These are phyloP conservation scores for Noccaea bulbosa DNA, from an alignment of 345 rosid species.

Conservation along the genomic window DNA sequence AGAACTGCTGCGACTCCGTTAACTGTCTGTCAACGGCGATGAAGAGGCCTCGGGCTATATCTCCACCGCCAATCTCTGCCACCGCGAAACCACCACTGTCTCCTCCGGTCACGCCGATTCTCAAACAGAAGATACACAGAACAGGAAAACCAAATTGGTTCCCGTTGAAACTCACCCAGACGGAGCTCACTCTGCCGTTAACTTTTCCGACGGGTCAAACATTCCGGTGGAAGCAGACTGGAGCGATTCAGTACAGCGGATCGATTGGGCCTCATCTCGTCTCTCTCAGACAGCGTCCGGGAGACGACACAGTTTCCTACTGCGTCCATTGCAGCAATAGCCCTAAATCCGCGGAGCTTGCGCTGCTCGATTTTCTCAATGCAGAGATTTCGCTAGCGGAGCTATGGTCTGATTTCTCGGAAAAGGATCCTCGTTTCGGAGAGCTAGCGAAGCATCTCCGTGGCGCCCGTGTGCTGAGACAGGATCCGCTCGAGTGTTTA, in stretches of 20 bases:
- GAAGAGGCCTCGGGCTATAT: slow-evolving; percentile 57
- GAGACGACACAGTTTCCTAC: slow-evolving; percentile 57
- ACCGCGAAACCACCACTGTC: slow-evolving; percentile 40
- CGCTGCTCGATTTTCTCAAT: slow-evolving; percentile 83
- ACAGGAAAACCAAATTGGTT: slow-evolving; percentile 51
- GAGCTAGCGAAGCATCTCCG: slow-evolving; percentile 61
- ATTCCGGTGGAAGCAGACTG: slow-evolving; percentile 93
- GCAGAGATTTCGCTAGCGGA: slow-evolving; percentile 54
- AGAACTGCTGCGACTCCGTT: slow-evolving; percentile 21
- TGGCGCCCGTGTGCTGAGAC: slow-evolving; percentile 91
- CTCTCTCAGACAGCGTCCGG: slow-evolving; percentile 65
- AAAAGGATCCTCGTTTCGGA: slow-evolving; percentile 65
- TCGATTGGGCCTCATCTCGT: slow-evolving; percentile 73
- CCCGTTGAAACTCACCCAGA: slow-evolving; percentile 58
- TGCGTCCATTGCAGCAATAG: slow-evolving; percentile 55
- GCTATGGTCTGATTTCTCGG: slow-evolving; percentile 69
- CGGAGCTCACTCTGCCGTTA: slow-evolving; percentile 76
- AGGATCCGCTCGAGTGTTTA: slow-evolving; percentile 91
- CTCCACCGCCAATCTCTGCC: slow-evolving; percentile 41
- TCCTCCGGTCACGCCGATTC: slow-evolving; percentile 43
- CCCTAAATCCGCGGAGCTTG: slow-evolving; percentile 57
- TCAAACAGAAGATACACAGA: slow-evolving; percentile 41
- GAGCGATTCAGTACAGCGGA: slow-evolving; percentile 69
- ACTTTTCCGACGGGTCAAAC: slow-evolving; percentile 98
- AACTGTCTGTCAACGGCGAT: slow-evolving; percentile 43